Evolutionary conservation across 1,284 basidiomycete species (phyloP).

Genomic region (Rhodotorula sp.): DNA sequence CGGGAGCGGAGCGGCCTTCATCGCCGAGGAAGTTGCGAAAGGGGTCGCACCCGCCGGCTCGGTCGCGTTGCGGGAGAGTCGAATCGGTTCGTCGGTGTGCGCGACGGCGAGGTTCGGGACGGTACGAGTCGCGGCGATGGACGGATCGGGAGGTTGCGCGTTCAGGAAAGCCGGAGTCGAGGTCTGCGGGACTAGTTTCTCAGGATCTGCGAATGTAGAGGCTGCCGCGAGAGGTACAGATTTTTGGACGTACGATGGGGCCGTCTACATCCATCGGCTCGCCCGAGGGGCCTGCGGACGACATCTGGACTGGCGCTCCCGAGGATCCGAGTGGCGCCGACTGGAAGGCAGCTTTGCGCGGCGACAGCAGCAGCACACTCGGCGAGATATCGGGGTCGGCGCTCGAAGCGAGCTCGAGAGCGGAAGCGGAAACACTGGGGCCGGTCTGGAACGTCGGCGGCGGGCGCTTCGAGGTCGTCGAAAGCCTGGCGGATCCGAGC

Average conservation of each 20-base stretch:
- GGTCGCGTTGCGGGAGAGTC: neutral
- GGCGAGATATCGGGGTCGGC: conserved; percentile 5
- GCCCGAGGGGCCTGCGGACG: too few species aligned
- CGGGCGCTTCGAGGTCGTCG: neutral
- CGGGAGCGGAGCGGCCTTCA: neutral
- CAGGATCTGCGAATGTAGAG: too few species aligned
- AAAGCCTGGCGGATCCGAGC: neutral
- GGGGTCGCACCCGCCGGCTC: neutral
- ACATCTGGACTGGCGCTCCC: too few species aligned
- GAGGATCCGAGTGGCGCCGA: neutral
- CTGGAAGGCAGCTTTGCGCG: too few species aligned
- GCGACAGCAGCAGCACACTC: conserved; percentile 1
- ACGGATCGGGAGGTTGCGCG: conserved; percentile 11
- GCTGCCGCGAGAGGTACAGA: neutral
- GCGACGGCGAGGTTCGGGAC: conserved; percentile 2
- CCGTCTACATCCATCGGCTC: neutral
- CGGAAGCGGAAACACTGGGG: neutral
- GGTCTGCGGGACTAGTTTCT: neutral
- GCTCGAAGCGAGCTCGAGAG: conserved; percentile 5
- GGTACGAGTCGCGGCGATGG: neutral
- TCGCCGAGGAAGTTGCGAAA: conserved; percentile 15
- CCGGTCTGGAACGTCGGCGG: neutral
- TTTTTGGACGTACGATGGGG: too few species aligned
- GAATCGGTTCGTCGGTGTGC: too few species aligned
- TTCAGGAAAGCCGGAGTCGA: conserved; percentile 6